A percentile compares a stretch with the other conserved stretches of the same genome.
phyloP scores from a whole-genome alignment of 2,329 filamentous ascomycete genomes.

The Cercospora brassicicola region DNA sequence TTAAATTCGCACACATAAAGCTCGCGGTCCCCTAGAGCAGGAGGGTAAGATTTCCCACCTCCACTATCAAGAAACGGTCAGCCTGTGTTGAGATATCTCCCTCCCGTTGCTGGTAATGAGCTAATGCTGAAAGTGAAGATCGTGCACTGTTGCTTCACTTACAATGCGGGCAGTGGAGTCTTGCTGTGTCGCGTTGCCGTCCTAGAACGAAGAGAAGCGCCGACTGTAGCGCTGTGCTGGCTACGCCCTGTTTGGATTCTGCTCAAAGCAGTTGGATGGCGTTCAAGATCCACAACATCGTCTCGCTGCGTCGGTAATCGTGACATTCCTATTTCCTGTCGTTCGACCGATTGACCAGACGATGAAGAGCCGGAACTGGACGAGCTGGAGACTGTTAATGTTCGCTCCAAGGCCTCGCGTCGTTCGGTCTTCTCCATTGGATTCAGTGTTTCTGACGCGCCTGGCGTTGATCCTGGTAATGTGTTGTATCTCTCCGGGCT shows the following conservation, averaged over 20 bases:
- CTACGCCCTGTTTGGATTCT: constrained; percentile 70
- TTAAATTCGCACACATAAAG: constrained; percentile 60
- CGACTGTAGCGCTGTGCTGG: constrained; percentile 72
- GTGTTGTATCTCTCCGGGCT: constrained; percentile 43
- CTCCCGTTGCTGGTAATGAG: background rate
- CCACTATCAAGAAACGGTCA: constrained; percentile 43
- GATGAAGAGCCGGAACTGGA: constrained; percentile 47
- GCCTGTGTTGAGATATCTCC: background rate
- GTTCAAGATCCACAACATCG: constrained; percentile 55
- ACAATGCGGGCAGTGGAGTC: constrained; percentile 64
- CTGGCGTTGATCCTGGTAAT: constrained; percentile 37
- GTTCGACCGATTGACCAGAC: constrained; percentile 37
- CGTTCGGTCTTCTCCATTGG: constrained; percentile 35
- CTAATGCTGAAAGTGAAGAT: background rate
- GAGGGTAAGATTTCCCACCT: constrained; percentile 42
- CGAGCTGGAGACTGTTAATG: constrained; percentile 54
- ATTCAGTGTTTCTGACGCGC: constrained; percentile 41
- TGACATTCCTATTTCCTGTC: constrained; percentile 55
- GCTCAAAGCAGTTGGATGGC: constrained; percentile 68
- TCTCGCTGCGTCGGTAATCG: constrained; percentile 64
- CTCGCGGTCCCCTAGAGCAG: too few relatives aligned
- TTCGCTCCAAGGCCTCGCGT: constrained; percentile 55
- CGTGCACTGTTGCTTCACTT: background rate
- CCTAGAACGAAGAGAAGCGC: constrained; percentile 48
- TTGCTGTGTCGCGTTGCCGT: constrained; percentile 32